Percentiles rank a stretch among this genome's conserved stretches.
Conservation (phyloP, 2,329 filamentous ascomycete genomes). For the Fusarium equiseti region DNA sequence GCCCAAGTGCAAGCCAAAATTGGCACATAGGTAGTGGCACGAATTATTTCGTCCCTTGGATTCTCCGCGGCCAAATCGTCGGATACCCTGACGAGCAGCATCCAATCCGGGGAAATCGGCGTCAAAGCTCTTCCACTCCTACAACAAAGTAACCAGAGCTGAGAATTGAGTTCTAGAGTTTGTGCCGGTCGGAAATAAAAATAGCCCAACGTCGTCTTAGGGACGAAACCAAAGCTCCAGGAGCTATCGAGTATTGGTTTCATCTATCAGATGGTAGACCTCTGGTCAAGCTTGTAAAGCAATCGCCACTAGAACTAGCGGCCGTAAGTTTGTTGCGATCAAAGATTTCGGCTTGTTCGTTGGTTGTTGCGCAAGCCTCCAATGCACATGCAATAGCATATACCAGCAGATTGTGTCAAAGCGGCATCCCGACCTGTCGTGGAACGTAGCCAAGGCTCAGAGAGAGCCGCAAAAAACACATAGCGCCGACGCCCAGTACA, state of each 20-base stretch:
- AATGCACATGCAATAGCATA: neutral
- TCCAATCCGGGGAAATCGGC: neutral
- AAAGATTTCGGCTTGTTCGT: neutral
- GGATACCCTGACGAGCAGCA: neutral
- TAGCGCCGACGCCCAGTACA: constrained; percentile 11
- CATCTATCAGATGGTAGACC: neutral
- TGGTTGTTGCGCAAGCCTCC: neutral
- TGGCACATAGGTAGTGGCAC: neutral
- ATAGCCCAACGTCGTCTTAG: neutral
- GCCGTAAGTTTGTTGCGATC: neutral
- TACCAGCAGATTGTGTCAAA: neutral
- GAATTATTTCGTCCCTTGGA: neutral
- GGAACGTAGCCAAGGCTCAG: constrained; percentile 29
- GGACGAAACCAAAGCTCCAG: neutral
- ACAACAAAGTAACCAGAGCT: neutral
- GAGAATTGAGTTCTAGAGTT: constrained; percentile 8
- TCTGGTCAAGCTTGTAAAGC: neutral
- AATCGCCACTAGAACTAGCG: neutral
- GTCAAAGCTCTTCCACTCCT: neutral
- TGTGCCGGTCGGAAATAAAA: neutral
- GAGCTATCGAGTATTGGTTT: neutral
- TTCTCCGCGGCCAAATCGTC: neutral
- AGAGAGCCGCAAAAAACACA: constrained; percentile 14
- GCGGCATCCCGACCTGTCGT: constrained; percentile 19
- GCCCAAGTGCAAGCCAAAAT: neutral